Percentiles rank a stretch among this genome's conserved stretches.
Conservation (phyloP, 768 basidiomycete species). For the Suillus sp. region DNA sequence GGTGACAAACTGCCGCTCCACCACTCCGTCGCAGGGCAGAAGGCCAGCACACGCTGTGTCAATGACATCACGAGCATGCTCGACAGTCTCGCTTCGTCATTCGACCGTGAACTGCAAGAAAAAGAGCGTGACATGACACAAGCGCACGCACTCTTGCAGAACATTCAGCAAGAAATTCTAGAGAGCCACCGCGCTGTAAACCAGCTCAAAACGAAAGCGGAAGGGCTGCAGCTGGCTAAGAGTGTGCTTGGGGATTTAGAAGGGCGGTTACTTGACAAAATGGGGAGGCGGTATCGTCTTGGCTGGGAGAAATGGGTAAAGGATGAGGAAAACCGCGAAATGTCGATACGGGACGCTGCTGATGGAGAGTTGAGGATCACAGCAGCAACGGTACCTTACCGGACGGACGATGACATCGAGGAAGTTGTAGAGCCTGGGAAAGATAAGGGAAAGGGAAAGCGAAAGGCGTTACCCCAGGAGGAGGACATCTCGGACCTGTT, state of each 20-base stretch:
- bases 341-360: slow-evolving; percentile 59
- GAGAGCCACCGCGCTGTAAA: slow-evolving; percentile 78
- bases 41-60: slow-evolving; percentile 81
- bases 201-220: slow-evolving; percentile 69
- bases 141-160: slow-evolving; percentile 81
- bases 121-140: slow-evolving; percentile 92
- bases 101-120: slow-evolving; percentile 88
- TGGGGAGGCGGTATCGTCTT: slow-evolving; percentile 78
- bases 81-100: slow-evolving; percentile 84
- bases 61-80: slow-evolving; percentile 86
- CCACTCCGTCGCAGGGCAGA: slow-evolving; percentile 82
- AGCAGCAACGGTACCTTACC: slow-evolving; percentile 46
- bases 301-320: slow-evolving; percentile 95
- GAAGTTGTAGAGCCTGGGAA: slow-evolving; percentile 38
- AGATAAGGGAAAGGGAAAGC: slow-evolving; percentile 57
- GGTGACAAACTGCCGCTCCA: slow-evolving; percentile 76
- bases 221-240: slow-evolving; percentile 62
- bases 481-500: slow-evolving; percentile 70
- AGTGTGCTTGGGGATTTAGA: slow-evolving; percentile 63
- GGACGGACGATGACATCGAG: slow-evolving; percentile 50
- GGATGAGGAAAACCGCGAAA: slow-evolving; percentile 81
- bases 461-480: slow-evolving; percentile 46
- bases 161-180: slow-evolving; percentile 88
- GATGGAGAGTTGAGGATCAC: slow-evolving; percentile 57
- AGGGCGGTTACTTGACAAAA: slow-evolving; percentile 65